Percentiles rank a stretch among this genome's conserved stretches.
Evolutionary conservation across 2,329 filamentous ascomycete genomes (phyloP).

Genomic region (Coniochaeta prunicola): DNA sequence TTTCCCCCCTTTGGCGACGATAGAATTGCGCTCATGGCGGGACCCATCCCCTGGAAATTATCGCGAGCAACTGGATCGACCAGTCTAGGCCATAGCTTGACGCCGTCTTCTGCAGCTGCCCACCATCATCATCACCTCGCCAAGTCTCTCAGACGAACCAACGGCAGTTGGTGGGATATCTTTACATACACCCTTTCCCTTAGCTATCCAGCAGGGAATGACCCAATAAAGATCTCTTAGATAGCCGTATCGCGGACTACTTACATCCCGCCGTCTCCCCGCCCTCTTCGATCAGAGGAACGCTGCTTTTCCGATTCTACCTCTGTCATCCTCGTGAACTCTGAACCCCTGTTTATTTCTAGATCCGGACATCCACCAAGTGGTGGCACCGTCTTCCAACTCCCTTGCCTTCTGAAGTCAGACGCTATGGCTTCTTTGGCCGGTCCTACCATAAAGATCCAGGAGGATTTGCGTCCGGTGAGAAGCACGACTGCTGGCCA

Average conservation of each 20-base stretch:
- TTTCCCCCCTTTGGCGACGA: background rate
- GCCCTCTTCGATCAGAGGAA: background rate
- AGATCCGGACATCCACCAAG: background rate
- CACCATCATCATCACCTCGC: no score
- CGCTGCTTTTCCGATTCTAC: background rate
- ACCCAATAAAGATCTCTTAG: background rate
- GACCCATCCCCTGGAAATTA: background rate
- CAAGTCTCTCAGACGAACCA: no score
- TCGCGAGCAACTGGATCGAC: background rate
- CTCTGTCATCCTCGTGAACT: background rate
- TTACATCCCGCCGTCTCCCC: background rate
- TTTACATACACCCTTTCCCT: background rate
- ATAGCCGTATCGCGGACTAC: background rate
- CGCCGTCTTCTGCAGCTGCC: no score
- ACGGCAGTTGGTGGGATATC: no score
- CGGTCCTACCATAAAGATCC: constrained; percentile 16
- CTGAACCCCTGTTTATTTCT: background rate
- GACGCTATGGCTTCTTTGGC: background rate
- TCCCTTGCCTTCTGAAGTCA: background rate
- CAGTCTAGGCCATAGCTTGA: no score
- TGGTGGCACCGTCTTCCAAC: background rate
- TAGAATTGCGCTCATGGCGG: background rate
- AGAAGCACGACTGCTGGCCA: constrained; percentile 8
- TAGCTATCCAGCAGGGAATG: background rate
- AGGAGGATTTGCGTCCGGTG: constrained; percentile 17